These are phyloP conservation scores for Agaricales sp. DNA, from an alignment of 1,284 basidiomycete genomes.

Conservation along the genomic window DNA sequence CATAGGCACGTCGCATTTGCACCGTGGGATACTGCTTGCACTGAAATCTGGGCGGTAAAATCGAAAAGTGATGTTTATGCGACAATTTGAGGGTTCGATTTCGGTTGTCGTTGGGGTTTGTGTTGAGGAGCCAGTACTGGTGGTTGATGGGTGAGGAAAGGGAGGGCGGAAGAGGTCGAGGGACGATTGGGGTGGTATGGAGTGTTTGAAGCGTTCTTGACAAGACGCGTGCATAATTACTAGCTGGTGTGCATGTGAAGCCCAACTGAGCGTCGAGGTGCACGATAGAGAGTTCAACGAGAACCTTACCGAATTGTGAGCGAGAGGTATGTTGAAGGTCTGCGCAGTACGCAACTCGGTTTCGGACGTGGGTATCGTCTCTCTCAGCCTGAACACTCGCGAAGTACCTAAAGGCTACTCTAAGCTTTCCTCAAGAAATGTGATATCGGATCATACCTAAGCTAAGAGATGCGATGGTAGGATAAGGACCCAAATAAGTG, in stretches of 20 bases:
- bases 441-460: slow-evolving; percentile 45
- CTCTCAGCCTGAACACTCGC: slow-evolving; percentile 75
- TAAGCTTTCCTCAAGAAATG: slow-evolving; percentile 44
- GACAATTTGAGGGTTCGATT: slow-evolving; percentile 42
- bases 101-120: background rate
- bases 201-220: slow-evolving; percentile 85
- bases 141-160: slow-evolving; percentile 29
- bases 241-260: slow-evolving; percentile 32
- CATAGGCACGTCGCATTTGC: slow-evolving; percentile 74
- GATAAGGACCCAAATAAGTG: slow-evolving; percentile 82
- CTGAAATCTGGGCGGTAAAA: slow-evolving; percentile 83
- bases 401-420: no score
- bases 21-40: slow-evolving; percentile 57
- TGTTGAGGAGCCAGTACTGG: slow-evolving; percentile 20
- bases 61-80: slow-evolving; percentile 86
- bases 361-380: slow-evolving; percentile 57
- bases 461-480: slow-evolving; percentile 88
- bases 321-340: slow-evolving; percentile 77
- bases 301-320: slow-evolving; percentile 70
- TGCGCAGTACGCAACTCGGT: slow-evolving; percentile 41
- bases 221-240: slow-evolving; percentile 89
- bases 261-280: slow-evolving; percentile 2
- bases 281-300: slow-evolving; percentile 2
- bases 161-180: slow-evolving; percentile 71
- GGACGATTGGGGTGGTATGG: slow-evolving; percentile 64